phyloP scores from a whole-genome alignment of 2,329 filamentous ascomycete genomes.

The Pseudogymnoascus sp. region DNA sequence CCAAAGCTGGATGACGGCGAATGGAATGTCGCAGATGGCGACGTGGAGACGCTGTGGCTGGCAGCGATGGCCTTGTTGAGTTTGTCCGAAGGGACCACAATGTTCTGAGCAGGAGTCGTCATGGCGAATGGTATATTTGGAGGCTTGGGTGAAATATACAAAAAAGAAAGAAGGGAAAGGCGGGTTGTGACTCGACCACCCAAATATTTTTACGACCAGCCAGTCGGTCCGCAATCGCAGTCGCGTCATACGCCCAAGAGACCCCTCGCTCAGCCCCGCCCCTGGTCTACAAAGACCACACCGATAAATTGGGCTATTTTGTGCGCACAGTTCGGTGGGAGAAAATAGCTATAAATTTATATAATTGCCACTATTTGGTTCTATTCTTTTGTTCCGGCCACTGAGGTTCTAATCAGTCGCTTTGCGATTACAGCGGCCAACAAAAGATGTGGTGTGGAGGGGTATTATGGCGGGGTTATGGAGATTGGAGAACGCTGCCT shows the following conservation, averaged over 20 bases:
- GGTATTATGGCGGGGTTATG: neutral
- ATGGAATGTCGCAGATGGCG: slow-evolving; percentile 67
- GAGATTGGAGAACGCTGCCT: neutral
- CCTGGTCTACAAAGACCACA: neutral
- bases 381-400: neutral
- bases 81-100: slow-evolving; percentile 32
- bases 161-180: neutral
- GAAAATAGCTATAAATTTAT: neutral
- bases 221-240: slow-evolving; percentile 1
- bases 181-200: slow-evolving; percentile 8
- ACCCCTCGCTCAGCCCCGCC: slow-evolving; percentile 5
- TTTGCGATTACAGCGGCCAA: neutral
- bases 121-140: slow-evolving; percentile 15
- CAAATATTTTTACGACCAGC: slow-evolving; percentile 1
- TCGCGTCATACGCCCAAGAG: neutral
- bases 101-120: slow-evolving; percentile 39
- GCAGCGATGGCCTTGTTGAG: slow-evolving; percentile 43
- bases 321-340: neutral
- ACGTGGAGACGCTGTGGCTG: slow-evolving; percentile 63
- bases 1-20: slow-evolving; percentile 63
- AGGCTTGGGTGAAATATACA: neutral
- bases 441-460: neutral
- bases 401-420: neutral
- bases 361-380: neutral
- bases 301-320: neutral